Conservation (phyloP, 192 early-diverging fungal species). For the Coemansia sp. region DNA sequence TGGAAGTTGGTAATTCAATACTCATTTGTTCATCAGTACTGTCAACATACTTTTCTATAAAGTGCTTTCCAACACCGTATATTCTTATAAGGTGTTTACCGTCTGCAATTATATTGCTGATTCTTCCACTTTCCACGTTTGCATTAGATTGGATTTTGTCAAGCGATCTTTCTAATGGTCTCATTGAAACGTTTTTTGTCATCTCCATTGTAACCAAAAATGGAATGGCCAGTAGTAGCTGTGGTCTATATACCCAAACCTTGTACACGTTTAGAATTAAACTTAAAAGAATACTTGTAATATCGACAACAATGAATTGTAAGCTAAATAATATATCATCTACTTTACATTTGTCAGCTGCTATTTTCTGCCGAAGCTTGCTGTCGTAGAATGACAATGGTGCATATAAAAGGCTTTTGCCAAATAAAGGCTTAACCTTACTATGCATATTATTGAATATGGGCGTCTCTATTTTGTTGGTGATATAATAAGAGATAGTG, state of each 20-base stretch:
- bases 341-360: constrained; percentile 5
- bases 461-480: neutral
- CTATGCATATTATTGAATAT: neutral
- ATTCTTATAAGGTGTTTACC: constrained; percentile 71
- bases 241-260: constrained; percentile 8
- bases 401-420: constrained; percentile 24
- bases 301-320: constrained; percentile 4
- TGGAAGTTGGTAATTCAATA: constrained; percentile 59
- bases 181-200: constrained; percentile 1
- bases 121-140: neutral
- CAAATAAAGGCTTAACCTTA: constrained; percentile 18
- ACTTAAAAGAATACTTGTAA: neutral
- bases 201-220: neutral
- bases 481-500: neutral
- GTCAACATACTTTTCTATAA: constrained; percentile 55
- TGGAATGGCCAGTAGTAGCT: constrained; percentile 18
- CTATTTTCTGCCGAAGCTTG: constrained; percentile 23
- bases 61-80: constrained; percentile 59
- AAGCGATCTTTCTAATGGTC: neutral
- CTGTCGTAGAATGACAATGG: constrained; percentile 43
- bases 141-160: neutral
- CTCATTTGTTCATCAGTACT: constrained; percentile 65
- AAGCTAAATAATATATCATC: neutral
- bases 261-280: constrained; percentile 15
- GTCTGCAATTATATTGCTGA: constrained; percentile 39